Base-by-base conservation (phyloP, 768 basidiomycete genomes). In the Lentinula guzmanii region DNA sequence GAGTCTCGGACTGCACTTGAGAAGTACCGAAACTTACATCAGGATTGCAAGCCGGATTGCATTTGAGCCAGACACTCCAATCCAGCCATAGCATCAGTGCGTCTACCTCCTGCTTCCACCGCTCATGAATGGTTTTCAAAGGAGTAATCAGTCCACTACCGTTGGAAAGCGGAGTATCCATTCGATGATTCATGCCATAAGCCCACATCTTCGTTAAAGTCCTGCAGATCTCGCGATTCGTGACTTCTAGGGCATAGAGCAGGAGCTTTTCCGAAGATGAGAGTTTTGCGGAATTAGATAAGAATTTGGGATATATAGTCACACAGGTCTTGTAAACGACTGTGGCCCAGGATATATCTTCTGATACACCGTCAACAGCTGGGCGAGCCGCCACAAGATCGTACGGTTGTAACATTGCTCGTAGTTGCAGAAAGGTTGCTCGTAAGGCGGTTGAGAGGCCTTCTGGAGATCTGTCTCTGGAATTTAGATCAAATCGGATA, bases 321-420 rank as follows among this genome's bases (percentile, higher is more conserved):
- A 70, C 66, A 54, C 76, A 78, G 5, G 58, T 45, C 33, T 63
- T 63, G 63, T 68, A 76, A 10, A 75, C 62, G 0, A 72, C 72
- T 4, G 35, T 41, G 5, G 73, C 66, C 77, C 75, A 78, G 1
- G 52, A 34, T 15, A 61, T 42, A 15, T 66, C 55, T 1, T 33
- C 13, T n/a, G 18, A 28, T 15, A 18, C 33, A 1, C 48, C 61
- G n/a, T n/a, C 45, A 5, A 52, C 52, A 1, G 57, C 33, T 9
- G 65, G 64, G 11, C 61, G 21, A 8, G 66, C 65, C 0, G 64
- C 52, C 4, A 60, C 28, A 5, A 71, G 58, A 18, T 72, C 61
- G 31, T 71, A 76, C 18, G 74, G 75, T 1, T 59, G 67, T 18
- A 75, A 54, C 68, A 70, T 69, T 28, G 58, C 61, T 34, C 71